These are phyloP conservation scores for Prunus yedoensis DNA, from an alignment of 331 rosid species.

Conservation along the genomic window DNA sequence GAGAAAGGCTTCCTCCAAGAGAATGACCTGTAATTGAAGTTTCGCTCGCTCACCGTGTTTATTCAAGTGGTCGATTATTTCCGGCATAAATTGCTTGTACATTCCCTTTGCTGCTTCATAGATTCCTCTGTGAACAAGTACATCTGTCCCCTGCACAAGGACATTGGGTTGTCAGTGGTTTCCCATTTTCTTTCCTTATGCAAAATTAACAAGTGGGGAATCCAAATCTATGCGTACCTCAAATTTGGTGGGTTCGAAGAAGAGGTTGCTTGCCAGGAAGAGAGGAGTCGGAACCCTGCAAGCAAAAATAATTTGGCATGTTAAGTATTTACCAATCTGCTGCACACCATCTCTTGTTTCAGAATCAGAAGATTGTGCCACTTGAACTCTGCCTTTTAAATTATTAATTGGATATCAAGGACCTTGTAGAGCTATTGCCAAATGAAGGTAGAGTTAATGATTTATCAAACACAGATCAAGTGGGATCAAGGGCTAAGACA, in stretches of 20 bases:
- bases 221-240: slow-evolving; percentile 48
- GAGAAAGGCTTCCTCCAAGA: too few relatives aligned
- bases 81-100: too few relatives aligned
- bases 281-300: slow-evolving; percentile 88
- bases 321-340: neutral
- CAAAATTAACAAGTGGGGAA: neutral
- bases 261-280: slow-evolving; percentile 92
- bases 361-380: neutral
- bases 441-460: too few relatives aligned
- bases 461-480: neutral
- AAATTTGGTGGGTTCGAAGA: slow-evolving; percentile 85
- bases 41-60: too few relatives aligned
- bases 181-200: neutral
- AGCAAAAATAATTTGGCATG: slow-evolving; percentile 13
- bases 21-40: too few relatives aligned
- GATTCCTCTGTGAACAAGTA: too few relatives aligned
- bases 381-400: neutral
- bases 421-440: neutral
- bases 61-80: too few relatives aligned
- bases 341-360: neutral
- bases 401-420: neutral
- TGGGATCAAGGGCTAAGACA: slow-evolving; percentile 3
- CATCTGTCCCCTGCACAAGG: slow-evolving; percentile 55
- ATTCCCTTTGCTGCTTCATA: too few relatives aligned
- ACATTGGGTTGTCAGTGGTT: neutral